phyloP scores from a whole-genome alignment of 257 asterid genomes.

The Ligustrum vulgare region DNA sequence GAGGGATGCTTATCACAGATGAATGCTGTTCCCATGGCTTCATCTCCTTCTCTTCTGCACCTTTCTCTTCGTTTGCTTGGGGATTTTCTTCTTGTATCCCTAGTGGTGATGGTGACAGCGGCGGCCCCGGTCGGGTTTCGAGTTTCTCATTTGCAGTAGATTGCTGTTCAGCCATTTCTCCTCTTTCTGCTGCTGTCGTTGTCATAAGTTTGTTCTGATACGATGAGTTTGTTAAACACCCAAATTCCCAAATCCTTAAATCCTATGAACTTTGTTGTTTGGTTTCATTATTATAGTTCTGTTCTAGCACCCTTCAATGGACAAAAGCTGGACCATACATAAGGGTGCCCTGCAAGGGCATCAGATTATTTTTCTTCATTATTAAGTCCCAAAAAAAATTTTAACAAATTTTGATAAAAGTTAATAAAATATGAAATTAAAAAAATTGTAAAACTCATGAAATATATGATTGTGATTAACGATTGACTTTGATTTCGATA shows the following conservation, averaged over 20 bases:
- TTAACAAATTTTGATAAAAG: too few relatives aligned
- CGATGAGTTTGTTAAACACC: neutral
- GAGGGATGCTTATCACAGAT: conserved; percentile 49
- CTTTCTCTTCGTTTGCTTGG: conserved; percentile 8
- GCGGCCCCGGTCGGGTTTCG: neutral
- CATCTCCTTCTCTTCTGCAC: conserved; percentile 32
- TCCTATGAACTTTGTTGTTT: neutral
- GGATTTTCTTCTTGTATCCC: neutral
- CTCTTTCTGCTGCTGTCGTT: neutral
- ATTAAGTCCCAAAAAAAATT: too few relatives aligned
- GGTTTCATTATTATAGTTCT: too few relatives aligned
- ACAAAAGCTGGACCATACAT: too few relatives aligned
- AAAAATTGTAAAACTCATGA: too few relatives aligned
- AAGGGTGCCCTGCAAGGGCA: too few relatives aligned
- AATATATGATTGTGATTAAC: too few relatives aligned
- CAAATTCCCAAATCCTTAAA: neutral
- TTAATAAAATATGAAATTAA: too few relatives aligned
- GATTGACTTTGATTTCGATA: too few relatives aligned
- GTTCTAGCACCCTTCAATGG: too few relatives aligned
- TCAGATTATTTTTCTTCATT: too few relatives aligned
- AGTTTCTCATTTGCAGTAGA: neutral
- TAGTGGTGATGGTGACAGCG: neutral
- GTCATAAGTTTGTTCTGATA: neutral
- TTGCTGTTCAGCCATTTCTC: neutral
- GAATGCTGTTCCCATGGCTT: conserved; percentile 62